Conservation (phyloP, 129 eudicot species). For the Tagetes erecta region DNA sequence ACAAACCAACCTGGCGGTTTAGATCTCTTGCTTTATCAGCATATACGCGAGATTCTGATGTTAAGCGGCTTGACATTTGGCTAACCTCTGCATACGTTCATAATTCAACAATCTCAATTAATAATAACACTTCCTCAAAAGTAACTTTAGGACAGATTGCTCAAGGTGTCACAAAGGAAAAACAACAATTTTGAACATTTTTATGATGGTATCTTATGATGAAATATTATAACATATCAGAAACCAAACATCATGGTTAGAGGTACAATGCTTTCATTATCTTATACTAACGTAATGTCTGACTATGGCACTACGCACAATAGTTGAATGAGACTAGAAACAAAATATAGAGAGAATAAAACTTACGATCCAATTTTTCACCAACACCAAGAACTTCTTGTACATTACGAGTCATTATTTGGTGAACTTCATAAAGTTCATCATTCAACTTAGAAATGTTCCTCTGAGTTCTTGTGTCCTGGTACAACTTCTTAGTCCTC, state of each 20-base stretch:
- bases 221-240: not conserved
- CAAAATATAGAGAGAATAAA: not conserved
- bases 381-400: slow-evolving; percentile 99
- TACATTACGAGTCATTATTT: slow-evolving; percentile 98
- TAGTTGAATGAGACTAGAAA: slow-evolving; percentile 2
- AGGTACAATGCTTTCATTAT: slow-evolving; percentile 1
- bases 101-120: slow-evolving; percentile 7
- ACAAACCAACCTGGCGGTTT: slow-evolving; percentile 84
- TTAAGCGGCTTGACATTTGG: slow-evolving; percentile 98
- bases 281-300: not conserved
- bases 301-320: not conserved
- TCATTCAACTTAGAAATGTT: slow-evolving; percentile 91
- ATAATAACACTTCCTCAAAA: slow-evolving; percentile 3
- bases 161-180: slow-evolving; percentile 1
- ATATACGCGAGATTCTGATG: slow-evolving; percentile 95
- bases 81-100: slow-evolving; percentile 86
- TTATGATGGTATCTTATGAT: not conserved
- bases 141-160: not conserved
- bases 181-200: not conserved
- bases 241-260: slow-evolving; percentile 5
- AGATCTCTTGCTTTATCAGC: slow-evolving; percentile 94
- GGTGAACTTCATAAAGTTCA: slow-evolving; percentile 99
- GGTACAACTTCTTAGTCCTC: slow-evolving; percentile 92
- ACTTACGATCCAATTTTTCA: slow-evolving; percentile 99
- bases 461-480: slow-evolving; percentile 96